phyloP scores from a whole-genome alignment of 345 rosid genomes.

The Boechera divaricarpa region DNA sequence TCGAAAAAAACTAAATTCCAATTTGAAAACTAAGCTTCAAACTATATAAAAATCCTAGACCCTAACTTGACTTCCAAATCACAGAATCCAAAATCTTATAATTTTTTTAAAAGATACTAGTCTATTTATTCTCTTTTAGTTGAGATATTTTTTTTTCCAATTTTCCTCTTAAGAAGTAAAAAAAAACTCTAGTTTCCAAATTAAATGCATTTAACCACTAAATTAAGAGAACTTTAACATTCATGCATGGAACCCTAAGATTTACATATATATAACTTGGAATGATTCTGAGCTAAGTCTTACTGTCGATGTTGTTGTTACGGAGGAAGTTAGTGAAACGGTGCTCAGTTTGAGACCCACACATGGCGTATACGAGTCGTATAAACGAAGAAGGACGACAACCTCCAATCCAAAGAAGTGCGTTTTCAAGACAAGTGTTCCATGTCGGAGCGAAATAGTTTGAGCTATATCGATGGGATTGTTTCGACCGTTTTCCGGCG shows the following conservation, averaged over 20 bases:
- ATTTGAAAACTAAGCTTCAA: no score
- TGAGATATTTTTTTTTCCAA: no score
- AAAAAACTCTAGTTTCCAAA: background rate
- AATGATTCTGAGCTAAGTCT: background rate
- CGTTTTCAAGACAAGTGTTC: constrained; percentile 55
- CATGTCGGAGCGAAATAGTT: constrained; percentile 50
- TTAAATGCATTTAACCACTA: background rate
- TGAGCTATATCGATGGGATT: constrained; percentile 24
- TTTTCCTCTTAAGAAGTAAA: no score
- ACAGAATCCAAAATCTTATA: no score
- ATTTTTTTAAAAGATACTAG: no score
- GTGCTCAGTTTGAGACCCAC: constrained; percentile 41
- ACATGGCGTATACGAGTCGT: constrained; percentile 48
- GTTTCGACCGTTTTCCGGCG: constrained; percentile 26
- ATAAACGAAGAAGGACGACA: constrained; percentile 55
- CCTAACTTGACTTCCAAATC: no score
- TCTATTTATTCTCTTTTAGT: no score
- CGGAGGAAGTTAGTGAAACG: constrained; percentile 23
- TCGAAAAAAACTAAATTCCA: background rate
- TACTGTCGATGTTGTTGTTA: constrained; percentile 28
- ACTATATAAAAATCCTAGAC: no score
- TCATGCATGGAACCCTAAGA: background rate
- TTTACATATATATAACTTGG: background rate
- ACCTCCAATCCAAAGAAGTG: constrained; percentile 55
- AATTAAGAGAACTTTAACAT: background rate